Percentiles rank a stretch among this genome's conserved stretches.
Conservation (phyloP, 441 rosid species). For the Jatropha podagrica region DNA sequence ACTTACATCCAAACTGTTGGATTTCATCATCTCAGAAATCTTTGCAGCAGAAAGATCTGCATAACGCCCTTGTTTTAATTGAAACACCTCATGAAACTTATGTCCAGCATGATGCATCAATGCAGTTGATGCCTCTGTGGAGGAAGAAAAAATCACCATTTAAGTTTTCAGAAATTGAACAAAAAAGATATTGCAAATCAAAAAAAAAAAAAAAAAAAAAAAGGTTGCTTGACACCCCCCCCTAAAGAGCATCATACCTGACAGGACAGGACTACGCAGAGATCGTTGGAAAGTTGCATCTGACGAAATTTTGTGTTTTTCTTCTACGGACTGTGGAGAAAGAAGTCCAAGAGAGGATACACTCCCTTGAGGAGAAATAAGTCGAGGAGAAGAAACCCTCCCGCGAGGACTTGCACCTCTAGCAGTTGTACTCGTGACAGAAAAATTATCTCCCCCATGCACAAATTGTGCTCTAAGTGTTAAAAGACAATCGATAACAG, state of each 20-base stretch:
- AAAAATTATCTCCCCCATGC: conserved; percentile 28
- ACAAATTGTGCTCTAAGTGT: conserved; percentile 34
- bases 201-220: neutral
- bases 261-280: conserved; percentile 32
- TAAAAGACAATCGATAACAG: conserved; percentile 49
- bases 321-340: conserved; percentile 43
- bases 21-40: conserved; percentile 68
- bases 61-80: conserved; percentile 64
- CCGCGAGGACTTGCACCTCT: conserved; percentile 32
- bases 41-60: conserved; percentile 69
- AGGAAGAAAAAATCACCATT: neutral
- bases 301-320: conserved; percentile 39
- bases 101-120: conserved; percentile 52
- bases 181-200: neutral
- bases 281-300: conserved; percentile 46
- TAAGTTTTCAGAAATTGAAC: neutral
- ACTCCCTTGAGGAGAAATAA: conserved; percentile 32
- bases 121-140: conserved; percentile 51
- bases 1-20: conserved; percentile 70
- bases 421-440: conserved; percentile 12
- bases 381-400: conserved; percentile 31
- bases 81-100: conserved; percentile 67
- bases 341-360: conserved; percentile 32
- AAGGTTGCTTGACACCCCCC: neutral
- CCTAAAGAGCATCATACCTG: conserved; percentile 35